phyloP scores from a whole-genome alignment of 2,329 filamentous ascomycete species.

The Phaeomoniella chlamydospora region DNA sequence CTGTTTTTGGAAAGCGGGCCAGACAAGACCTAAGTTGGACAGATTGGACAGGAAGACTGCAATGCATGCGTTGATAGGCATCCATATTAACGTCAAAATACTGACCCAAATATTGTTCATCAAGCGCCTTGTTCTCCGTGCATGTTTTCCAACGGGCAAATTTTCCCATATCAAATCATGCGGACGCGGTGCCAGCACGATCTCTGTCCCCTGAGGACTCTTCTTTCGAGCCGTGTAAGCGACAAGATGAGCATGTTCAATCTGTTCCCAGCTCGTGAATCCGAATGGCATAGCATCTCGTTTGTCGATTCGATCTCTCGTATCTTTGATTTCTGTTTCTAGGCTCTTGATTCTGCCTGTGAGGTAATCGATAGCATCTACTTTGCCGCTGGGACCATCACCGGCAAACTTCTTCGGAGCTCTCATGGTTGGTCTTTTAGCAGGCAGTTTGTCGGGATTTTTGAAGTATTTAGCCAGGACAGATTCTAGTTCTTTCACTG shows the following conservation, averaged over 20 bases:
- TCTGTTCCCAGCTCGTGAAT: conserved; percentile 84
- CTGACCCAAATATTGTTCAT: conserved; percentile 76
- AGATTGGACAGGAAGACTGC: conserved; percentile 86
- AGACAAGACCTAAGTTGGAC: conserved; percentile 63
- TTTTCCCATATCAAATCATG: conserved; percentile 97
- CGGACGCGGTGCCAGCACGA: conserved; percentile 69
- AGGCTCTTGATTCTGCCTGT: conserved; percentile 71
- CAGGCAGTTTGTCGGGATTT: conserved; percentile 66
- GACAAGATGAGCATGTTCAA: conserved; percentile 75
- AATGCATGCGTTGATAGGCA: conserved; percentile 85
- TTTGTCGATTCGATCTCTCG: conserved; percentile 68
- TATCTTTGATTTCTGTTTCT: conserved; percentile 71
- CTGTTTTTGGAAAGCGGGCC: conserved; percentile 56
- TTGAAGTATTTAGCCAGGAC: conserved; percentile 82
- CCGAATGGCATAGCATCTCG: conserved; percentile 82
- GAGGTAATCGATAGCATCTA: conserved; percentile 90
- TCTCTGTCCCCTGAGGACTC: conserved; percentile 61
- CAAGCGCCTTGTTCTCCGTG: conserved; percentile 57
- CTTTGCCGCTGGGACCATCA: conserved; percentile 54
- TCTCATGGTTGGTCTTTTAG: conserved; percentile 61
- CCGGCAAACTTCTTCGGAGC: conserved; percentile 61
- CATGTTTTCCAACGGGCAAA: conserved; percentile 54
- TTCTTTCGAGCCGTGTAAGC: conserved; percentile 71
- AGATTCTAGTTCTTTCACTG: conserved; percentile 68
- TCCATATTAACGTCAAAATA: conserved; percentile 70